Evolutionary conservation across 768 basidiomycete genomes (phyloP), one percentile per base, ranked within the genome.

Genomic region (Collybiopsis luxurians): DNA sequence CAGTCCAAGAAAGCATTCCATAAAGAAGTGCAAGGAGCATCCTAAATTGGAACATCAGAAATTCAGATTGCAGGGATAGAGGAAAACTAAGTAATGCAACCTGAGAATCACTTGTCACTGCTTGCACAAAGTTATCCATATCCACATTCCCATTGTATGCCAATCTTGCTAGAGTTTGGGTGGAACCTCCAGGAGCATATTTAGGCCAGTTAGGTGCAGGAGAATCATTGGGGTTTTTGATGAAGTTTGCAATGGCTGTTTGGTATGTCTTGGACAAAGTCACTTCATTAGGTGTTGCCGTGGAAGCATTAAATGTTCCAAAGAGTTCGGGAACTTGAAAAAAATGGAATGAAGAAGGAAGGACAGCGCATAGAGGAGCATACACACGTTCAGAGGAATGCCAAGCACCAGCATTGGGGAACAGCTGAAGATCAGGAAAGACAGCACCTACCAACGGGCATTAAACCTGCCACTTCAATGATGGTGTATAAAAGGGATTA

Each of bases 271-370:
- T 21, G 1, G 67, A 69, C 21, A 68, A 54, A 21, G 60, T 58
- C 17, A n/a, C 60, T 48, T 69, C 64, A 9, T 61, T 31, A 1
- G 57, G 44, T 1, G 67, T 64, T 0, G 67, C 68, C 0, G 67
- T 67, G 0, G 58, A 54, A n/a, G 11, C 40, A 38, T 66, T 68
- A 61, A 57, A 67, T 1, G 67, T 67, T 13, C 67, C 68, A 54
- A 69, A 69, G n/a, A 69, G 57, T 31, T 63, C 59, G 5, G 24
- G 44, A 7, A 67, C 66, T 67, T 39, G 31, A 6, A 13, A 17
- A 2, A n/a, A 1, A 12, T 21, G n/a, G n/a, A n/a, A n/a, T n/a
- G n/a, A n/a, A n/a, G n/a, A n/a, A n/a, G 27, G 38, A 30, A 34
- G 39, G n/a, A 38, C 19, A n/a, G 21, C 4, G 19, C 13, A 28